Conservation (phyloP, 345 rosid genomes). For the Citrus australasica region DNA sequence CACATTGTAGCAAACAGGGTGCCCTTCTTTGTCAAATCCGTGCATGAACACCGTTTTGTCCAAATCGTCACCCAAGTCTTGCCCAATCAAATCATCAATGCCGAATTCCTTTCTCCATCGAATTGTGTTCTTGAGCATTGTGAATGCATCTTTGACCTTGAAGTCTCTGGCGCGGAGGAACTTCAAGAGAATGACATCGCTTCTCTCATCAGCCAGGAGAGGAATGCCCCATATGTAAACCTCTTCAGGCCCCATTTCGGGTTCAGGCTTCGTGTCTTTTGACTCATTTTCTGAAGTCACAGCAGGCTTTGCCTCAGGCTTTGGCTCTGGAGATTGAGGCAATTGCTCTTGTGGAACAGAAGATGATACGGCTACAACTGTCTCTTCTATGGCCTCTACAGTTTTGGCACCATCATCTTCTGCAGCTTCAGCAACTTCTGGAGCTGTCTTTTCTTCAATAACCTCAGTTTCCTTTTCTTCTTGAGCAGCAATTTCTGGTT, state of each 20-base stretch:
- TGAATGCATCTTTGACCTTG: conserved; percentile 70
- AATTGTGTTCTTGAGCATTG: conserved; percentile 69
- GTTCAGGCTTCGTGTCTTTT: not conserved
- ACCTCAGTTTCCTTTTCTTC: conserved; percentile 5
- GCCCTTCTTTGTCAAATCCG: conserved; percentile 71
- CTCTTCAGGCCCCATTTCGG: conserved; percentile 33
- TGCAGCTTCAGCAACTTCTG: conserved; percentile 20
- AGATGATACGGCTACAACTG: conserved; percentile 54
- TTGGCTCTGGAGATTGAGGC: not conserved
- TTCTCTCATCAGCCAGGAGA: conserved; percentile 58
- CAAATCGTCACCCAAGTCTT: conserved; percentile 57
- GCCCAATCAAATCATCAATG: conserved; percentile 48
- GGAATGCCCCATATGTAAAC: conserved; percentile 80
- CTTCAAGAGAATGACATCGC: conserved; percentile 75
- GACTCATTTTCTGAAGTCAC: not conserved
- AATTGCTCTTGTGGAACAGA: conserved; percentile 12
- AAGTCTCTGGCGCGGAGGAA: conserved; percentile 84
- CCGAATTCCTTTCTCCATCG: conserved; percentile 69
- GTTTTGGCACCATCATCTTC: conserved; percentile 84
- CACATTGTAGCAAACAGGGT: conserved; percentile 80
- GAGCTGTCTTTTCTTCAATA: conserved; percentile 33
- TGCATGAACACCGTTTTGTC: conserved; percentile 73
- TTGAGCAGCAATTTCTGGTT: not conserved
- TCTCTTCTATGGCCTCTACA: conserved; percentile 84
- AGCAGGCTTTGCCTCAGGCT: not conserved